Evolutionary conservation across 202 grass and related monocot species (phyloP), one percentile per base, ranked within the genome.

Genomic region (Sporobolus alterniflorus): DNA sequence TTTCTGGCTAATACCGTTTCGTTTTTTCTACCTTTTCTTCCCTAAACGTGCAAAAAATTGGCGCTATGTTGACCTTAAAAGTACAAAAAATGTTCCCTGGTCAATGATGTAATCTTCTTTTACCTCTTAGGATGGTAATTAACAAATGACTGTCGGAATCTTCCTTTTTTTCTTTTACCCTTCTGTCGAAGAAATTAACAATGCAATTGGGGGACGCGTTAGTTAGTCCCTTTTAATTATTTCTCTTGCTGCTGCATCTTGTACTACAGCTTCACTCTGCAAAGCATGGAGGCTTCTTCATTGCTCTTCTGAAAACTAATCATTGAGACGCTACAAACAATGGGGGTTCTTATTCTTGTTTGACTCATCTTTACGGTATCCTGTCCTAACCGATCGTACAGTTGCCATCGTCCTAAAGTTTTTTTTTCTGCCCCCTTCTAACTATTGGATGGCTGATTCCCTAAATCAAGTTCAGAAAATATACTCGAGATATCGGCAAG

Each of bases 301-400:
- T 79, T 22, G 84, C 89, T 85, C 92, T 64, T 55, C 73, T 71
- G 20, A 71, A 32, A 18, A 17, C 51, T 73, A 46, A 90, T 92
- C 73, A 92, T 88, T 76, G 71, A 87, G 86, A 76, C 82, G 52
- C 74, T 69, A 73, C 48, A 54, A 18, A 21, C 70, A 41, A 14
- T 56, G 29, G 24, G 83, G 72, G 76, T 92, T 92, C 92, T 92
- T 78, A 94, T 92, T 92, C 92, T 57, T 29, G 54, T 83, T 95
- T 92, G 92, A 90, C 90, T 76, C 61, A 49, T 81, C 69, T 41
- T 65, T 52, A 68, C 34, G 55, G 84, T 84, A 80, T 87, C 80
- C 10, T 74, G 64, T 90, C 64, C 84, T 51, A 31, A 49, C 86
- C 67, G 49, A 86, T 90, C 25, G 54, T 84, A 75, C 80, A 62